Base-by-base conservation (phyloP, 169 alveolate species). In the Toxoplasma gondii region DNA sequence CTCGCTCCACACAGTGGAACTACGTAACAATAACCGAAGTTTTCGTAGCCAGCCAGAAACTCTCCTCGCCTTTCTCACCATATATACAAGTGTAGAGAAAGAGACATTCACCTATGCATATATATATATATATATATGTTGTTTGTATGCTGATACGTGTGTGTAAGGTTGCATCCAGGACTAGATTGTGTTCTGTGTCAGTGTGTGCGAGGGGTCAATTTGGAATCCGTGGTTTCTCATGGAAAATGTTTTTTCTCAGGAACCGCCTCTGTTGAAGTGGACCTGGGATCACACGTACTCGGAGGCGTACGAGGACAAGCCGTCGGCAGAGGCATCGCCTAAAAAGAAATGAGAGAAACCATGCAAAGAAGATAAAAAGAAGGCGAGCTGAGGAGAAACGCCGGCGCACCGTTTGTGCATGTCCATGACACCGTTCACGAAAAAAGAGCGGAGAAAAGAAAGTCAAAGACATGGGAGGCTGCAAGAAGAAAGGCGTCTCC, bases 201-300 rank as follows among this genome's bases (percentile, higher is more conserved):
- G 58, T 4, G 12, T 4, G 58, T 12, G 12, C 12, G 58, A 12
- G 58, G 58, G 22, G 58, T 49, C 58, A 12, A 12, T n/a, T n/a
- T n/a, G n/a, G 58, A 49, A 12, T 49, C 4, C 58, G 58, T 49
- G 58, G 12, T 4, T 12, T 49, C 12, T 64, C 29, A 19, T 64
- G 24, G 9, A 19, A 4, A 12, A 16, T 31, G 74, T 64, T 64
- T 64, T 31, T 64, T 16, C 34, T 96, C 96, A 96, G 95, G 98
- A 96, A 93, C 97, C 97, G 93, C 99, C 99, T n/a, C 97, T 98
- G 92, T 95, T 98, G 92, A 98, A 98, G 95, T 98, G 98, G 98
- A 98, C 99, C 38, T 98, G 99, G 99, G 99, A 98, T 91, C 99
- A 98, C 96, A 96, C 98, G 34, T 98, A 98, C 96, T 98, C 98